A percentile compares a stretch with the other conserved stretches of the same genome.
Conservation (phyloP, 192 early-diverging fungal genomes). For the Diversispora eburnea region DNA sequence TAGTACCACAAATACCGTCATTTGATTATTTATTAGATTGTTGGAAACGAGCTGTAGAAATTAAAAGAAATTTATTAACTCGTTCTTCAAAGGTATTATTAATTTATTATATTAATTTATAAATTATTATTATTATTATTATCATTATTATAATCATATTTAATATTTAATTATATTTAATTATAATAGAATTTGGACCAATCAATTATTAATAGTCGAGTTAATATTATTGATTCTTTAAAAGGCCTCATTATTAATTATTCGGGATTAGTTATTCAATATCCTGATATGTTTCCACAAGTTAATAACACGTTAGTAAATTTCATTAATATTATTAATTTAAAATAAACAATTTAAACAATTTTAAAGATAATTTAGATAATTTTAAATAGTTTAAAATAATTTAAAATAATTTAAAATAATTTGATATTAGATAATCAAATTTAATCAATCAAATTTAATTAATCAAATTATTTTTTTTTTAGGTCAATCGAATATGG, state of each 20-base stretch:
- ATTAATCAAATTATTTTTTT: background rate
- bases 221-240: slow-evolving; percentile 53
- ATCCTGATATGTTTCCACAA: slow-evolving; percentile 90
- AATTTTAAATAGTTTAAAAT: no score
- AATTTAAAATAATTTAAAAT: no score
- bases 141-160: background rate
- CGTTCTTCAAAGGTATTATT: slow-evolving; percentile 44
- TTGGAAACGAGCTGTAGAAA: slow-evolving; percentile 55
- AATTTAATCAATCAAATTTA: background rate
- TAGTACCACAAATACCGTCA: slow-evolving; percentile 31
- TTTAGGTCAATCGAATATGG: slow-evolving; percentile 31
- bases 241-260: slow-evolving; percentile 76
- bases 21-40: slow-evolving; percentile 67
- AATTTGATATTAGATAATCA: no score
- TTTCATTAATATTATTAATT: slow-evolving; percentile 16
- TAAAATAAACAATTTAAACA: no score
- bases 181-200: slow-evolving; percentile 47
- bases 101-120: background rate
- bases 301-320: slow-evolving; percentile 42
- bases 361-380: no score
- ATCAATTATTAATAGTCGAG: slow-evolving; percentile 53
- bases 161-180: slow-evolving; percentile 10
- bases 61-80: slow-evolving; percentile 49
- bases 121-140: slow-evolving; percentile 29
- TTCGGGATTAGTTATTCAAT: slow-evolving; percentile 73